Percentiles rank a stretch among this genome's conserved stretches.
Evolutionary conservation across 2,329 filamentous ascomycete species (phyloP).

Genomic region (Alternaria angustiovoidea): DNA sequence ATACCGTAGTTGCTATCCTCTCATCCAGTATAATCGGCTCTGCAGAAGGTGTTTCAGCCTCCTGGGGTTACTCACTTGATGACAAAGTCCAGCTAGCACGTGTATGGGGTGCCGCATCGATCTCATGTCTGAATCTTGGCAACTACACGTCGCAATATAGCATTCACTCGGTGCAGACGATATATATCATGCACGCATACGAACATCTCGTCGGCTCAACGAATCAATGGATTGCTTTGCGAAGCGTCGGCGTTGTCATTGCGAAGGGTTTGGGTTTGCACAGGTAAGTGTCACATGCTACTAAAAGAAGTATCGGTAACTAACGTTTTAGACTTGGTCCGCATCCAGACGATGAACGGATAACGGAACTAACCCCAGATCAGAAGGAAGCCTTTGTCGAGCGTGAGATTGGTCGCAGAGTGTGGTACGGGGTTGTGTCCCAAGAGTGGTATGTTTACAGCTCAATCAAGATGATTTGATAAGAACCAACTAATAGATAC

Average conservation of each 20-base stretch:
- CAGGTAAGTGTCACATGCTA: conserved; percentile 15
- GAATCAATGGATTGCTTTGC: conserved; percentile 57
- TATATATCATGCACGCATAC: conserved; percentile 58
- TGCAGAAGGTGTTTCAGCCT: conserved; percentile 42
- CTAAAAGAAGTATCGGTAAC: not conserved
- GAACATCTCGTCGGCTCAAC: conserved; percentile 60
- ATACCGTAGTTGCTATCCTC: conserved; percentile 49
- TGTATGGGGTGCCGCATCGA: conserved; percentile 57
- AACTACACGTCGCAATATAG: conserved; percentile 55
- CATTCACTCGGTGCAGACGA: conserved; percentile 54
- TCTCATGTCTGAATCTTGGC: conserved; percentile 57
- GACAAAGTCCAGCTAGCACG: conserved; percentile 55
- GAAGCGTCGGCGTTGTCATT: conserved; percentile 57
- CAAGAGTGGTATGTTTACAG: conserved; percentile 50
- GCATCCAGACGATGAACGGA: conserved; percentile 38
- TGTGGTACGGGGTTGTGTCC: conserved; percentile 51
- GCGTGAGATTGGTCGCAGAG: conserved; percentile 51
- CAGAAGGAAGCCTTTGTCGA: conserved; percentile 41
- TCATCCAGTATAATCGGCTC: conserved; percentile 55
- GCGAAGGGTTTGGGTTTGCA: conserved; percentile 60
- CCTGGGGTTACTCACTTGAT: conserved; percentile 56
- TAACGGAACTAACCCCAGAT: conserved; percentile 23
- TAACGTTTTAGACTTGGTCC: conserved; percentile 25
- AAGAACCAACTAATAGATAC: not conserved
- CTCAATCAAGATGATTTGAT: not conserved